phyloP scores from a whole-genome alignment of 129 eudicot species.

The Pittosporum tobira region DNA sequence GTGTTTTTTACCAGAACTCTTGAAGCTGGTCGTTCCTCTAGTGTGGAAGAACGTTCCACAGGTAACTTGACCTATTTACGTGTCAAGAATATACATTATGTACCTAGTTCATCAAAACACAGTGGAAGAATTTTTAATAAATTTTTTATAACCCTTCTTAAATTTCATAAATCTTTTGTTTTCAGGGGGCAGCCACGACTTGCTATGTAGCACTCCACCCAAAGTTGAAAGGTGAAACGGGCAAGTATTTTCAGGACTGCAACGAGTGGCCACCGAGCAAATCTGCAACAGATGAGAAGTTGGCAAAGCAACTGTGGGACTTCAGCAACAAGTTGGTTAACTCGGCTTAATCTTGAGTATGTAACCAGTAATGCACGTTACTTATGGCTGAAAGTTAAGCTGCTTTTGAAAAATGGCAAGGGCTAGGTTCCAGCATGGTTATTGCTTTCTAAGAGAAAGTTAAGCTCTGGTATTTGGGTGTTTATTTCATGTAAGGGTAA shows the following conservation, averaged over 20 bases:
- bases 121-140: too few relatives aligned
- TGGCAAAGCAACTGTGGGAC: slow-evolving; percentile 82
- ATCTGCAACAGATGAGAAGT: slow-evolving; percentile 40
- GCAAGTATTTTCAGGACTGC: slow-evolving; percentile 82
- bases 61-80: slow-evolving; percentile 51
- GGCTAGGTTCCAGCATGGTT: too few relatives aligned
- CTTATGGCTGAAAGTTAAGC: too few relatives aligned
- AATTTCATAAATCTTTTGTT: neutral
- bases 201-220: slow-evolving; percentile 93
- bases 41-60: slow-evolving; percentile 92
- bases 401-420: too few relatives aligned
- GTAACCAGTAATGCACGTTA: neutral
- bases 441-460: too few relatives aligned
- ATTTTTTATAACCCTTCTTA: too few relatives aligned
- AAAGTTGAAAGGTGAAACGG: slow-evolving; percentile 56
- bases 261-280: slow-evolving; percentile 52
- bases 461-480: neutral
- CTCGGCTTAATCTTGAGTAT: slow-evolving; percentile 11
- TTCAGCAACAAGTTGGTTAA: slow-evolving; percentile 67
- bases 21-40: slow-evolving; percentile 42
- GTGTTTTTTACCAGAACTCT: slow-evolving; percentile 34
- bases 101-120: too few relatives aligned
- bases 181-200: slow-evolving; percentile 90
- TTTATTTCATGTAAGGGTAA: neutral
- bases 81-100: neutral